Evolutionary conservation across 202 grass and related monocot species (phyloP).

Genomic region (Cymbopogon flexuosus): DNA sequence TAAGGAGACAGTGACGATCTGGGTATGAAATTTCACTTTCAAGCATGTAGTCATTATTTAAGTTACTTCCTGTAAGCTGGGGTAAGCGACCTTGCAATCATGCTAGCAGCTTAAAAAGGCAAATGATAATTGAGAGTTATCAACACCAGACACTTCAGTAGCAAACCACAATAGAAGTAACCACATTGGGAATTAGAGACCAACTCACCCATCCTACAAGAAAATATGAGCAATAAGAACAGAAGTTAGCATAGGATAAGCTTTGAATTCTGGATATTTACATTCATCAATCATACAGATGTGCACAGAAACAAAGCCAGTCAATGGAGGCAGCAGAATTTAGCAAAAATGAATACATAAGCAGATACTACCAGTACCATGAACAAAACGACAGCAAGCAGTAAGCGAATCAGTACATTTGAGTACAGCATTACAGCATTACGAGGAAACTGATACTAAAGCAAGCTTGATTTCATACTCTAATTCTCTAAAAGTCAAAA

Average conservation of each 20-base stretch:
- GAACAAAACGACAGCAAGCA: not conserved
- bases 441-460: not conserved
- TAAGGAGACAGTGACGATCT: not conserved
- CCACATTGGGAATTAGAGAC: conserved; percentile 1
- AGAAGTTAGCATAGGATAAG: not conserved
- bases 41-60: not conserved
- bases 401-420: not conserved
- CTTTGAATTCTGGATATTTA: not conserved
- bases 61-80: not conserved
- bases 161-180: not conserved
- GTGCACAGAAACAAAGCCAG: not conserved
- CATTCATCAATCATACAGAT: not conserved
- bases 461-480: not conserved
- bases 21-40: not conserved
- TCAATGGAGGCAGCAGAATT: not conserved
- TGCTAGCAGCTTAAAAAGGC: not conserved
- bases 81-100: not conserved
- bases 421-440: not conserved
- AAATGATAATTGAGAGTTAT: not conserved
- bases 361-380: not conserved
- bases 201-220: conserved; percentile 61
- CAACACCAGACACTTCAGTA: conserved; percentile 1
- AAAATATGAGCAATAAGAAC: not conserved
- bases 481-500: not conserved
- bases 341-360: not conserved